These are phyloP conservation scores for Trametes sanguinea DNA, from an alignment of 768 basidiomycete genomes.

Conservation along the genomic window DNA sequence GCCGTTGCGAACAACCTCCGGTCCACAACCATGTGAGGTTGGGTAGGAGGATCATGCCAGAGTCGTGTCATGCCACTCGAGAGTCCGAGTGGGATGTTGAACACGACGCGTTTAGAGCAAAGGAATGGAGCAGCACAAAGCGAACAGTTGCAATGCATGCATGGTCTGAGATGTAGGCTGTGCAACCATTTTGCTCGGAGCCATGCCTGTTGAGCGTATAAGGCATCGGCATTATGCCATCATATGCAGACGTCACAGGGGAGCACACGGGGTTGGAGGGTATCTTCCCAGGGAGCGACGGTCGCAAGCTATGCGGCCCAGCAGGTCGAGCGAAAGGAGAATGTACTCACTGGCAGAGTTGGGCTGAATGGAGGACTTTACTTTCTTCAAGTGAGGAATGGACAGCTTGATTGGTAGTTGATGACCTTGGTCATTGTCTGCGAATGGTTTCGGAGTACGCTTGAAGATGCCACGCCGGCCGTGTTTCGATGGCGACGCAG, in stretches of 20 bases:
- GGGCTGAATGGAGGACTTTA: slow-evolving; percentile 39
- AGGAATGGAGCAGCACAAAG: neutral
- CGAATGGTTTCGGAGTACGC: slow-evolving; percentile 46
- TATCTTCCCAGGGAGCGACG: slow-evolving; percentile 1
- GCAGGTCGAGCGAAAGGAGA: neutral
- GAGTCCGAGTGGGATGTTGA: neutral
- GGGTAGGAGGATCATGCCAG: slow-evolving; percentile 5
- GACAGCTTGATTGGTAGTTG: slow-evolving; percentile 33
- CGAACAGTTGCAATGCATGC: neutral
- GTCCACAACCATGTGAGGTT: slow-evolving; percentile 12
- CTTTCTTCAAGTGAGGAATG: slow-evolving; percentile 48
- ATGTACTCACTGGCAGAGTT: slow-evolving; percentile 28
- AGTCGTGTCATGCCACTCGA: neutral
- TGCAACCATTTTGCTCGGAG: neutral
- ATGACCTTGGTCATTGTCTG: slow-evolving; percentile 43
- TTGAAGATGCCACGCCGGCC: slow-evolving; percentile 54
- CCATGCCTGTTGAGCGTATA: neutral
- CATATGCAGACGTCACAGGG: neutral
- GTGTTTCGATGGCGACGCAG: slow-evolving; percentile 53
- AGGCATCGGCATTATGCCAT: neutral
- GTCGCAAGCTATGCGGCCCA: neutral
- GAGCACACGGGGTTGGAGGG: neutral
- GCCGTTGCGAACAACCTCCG: neutral
- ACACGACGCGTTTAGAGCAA: no score
- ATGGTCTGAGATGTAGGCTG: neutral